Percentiles rank a stretch among this genome's conserved stretches.
phyloP scores from a whole-genome alignment of 371 early-diverging fungal genomes.

The Mucor lusitanicus region DNA sequence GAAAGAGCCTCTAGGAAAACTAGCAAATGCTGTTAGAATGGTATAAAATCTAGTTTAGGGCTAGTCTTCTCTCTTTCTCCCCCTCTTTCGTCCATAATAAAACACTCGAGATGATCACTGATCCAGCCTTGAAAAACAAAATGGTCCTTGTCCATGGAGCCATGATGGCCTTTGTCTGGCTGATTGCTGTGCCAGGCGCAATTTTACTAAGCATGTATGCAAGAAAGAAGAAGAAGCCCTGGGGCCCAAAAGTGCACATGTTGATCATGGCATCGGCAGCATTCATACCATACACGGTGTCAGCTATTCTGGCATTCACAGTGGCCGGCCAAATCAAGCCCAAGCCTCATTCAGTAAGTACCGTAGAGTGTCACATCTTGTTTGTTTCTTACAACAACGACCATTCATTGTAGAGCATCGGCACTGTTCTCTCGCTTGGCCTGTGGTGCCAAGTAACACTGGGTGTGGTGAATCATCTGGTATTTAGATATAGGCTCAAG shows the following conservation, averaged over 20 bases:
- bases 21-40: conserved; percentile 70
- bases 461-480: conserved; percentile 31
- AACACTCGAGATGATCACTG: conserved; percentile 7
- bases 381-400: background rate
- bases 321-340: conserved; percentile 20
- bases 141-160: conserved; percentile 25
- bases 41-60: conserved; percentile 11
- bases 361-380: background rate
- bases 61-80: conserved; percentile 1
- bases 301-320: conserved; percentile 22
- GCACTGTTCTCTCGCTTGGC: conserved; percentile 27
- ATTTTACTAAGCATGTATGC: conserved; percentile 31
- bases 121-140: conserved; percentile 13
- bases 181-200: conserved; percentile 34
- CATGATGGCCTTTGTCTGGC: conserved; percentile 39
- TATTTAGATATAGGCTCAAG: conserved; percentile 29
- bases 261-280: conserved; percentile 31
- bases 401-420: conserved; percentile 31
- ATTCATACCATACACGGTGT: conserved; percentile 27
- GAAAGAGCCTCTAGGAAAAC: conserved; percentile 78
- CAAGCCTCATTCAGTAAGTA: conserved; percentile 34
- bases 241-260: conserved; percentile 44
- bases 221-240: conserved; percentile 25
- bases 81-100: background rate
- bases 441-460: conserved; percentile 31